A percentile compares a stretch with the other conserved stretches of the same genome.
Evolutionary conservation across 73 alveolate genomes (phyloP).

Genomic region (Stentor coeruleus): DNA sequence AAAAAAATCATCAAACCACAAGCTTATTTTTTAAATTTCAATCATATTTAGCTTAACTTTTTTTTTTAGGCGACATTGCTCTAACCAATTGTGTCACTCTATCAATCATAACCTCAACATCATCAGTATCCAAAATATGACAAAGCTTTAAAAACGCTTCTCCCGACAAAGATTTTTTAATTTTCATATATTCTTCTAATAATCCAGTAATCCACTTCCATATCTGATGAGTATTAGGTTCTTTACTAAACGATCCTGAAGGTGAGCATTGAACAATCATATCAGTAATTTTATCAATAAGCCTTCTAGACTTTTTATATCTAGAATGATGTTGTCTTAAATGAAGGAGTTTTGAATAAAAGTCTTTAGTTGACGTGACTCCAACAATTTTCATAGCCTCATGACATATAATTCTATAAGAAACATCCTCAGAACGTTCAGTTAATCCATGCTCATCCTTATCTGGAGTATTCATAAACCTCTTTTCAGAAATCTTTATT

Average conservation of each 20-base stretch:
- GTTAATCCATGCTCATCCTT: neutral
- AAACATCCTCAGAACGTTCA: neutral
- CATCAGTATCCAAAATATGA: neutral
- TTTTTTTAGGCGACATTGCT: neutral
- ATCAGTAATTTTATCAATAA: neutral
- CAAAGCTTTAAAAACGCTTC: neutral
- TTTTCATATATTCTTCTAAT: slow-evolving; percentile 1
- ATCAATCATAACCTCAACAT: neutral
- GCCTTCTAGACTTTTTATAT: neutral
- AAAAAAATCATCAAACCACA: no score
- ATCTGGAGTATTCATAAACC: neutral
- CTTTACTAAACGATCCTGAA: neutral
- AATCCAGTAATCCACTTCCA: slow-evolving; percentile 5
- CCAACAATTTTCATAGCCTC: slow-evolving; percentile 14
- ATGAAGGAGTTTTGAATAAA: slow-evolving; percentile 10
- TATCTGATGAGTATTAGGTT: neutral
- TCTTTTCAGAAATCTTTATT: neutral
- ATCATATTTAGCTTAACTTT: no score
- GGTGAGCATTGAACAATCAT: slow-evolving; percentile 15
- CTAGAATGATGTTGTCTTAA: neutral
- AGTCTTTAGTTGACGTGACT: neutral
- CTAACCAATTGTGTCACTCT: no score
- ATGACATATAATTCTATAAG: neutral
- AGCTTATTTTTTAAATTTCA: no score
- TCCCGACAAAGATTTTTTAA: neutral